Conservation (phyloP, 352 stramenopile species). For the Phytophthora ohioensis region DNA sequence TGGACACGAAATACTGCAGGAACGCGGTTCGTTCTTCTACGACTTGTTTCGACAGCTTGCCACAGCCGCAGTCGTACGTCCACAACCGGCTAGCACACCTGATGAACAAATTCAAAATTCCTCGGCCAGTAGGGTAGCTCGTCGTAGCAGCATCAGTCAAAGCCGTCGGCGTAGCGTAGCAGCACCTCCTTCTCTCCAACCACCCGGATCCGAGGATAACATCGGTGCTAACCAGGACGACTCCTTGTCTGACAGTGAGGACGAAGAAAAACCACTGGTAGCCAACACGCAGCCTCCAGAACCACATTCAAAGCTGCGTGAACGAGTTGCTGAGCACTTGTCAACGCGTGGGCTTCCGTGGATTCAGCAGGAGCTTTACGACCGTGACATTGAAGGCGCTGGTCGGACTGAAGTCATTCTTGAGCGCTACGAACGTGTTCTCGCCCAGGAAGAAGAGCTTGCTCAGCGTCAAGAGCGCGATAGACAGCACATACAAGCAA, state of each 20-base stretch:
- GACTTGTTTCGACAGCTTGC: conserved; percentile 62
- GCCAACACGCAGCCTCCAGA: background rate
- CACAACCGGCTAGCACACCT: background rate
- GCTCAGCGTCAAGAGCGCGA: conserved; percentile 14
- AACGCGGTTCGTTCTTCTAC: conserved; percentile 61
- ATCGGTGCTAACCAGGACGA: background rate
- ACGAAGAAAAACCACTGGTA: background rate
- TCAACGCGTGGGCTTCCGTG: conserved; percentile 60
- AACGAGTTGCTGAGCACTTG: conserved; percentile 44
- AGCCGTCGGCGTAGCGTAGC: conserved; percentile 1
- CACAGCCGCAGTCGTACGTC: conserved; percentile 1
- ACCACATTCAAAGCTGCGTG: conserved; percentile 3
- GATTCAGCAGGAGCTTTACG: conserved; percentile 86
- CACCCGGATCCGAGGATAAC: background rate
- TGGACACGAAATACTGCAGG: conserved; percentile 76
- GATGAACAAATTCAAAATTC: background rate
- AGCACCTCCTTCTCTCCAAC: background rate
- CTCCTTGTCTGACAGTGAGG: background rate
- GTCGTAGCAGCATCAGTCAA: conserved; percentile 1
- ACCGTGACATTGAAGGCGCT: conserved; percentile 70
- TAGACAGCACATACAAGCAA: conserved; percentile 27
- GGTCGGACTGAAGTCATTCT: conserved; percentile 58
- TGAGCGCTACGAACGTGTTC: conserved; percentile 48
- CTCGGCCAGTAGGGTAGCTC: background rate
- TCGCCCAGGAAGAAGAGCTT: conserved; percentile 44